Base-by-base conservation (phyloP, 352 stramenopile genomes). In the Globisporangium acanthophoron region DNA sequence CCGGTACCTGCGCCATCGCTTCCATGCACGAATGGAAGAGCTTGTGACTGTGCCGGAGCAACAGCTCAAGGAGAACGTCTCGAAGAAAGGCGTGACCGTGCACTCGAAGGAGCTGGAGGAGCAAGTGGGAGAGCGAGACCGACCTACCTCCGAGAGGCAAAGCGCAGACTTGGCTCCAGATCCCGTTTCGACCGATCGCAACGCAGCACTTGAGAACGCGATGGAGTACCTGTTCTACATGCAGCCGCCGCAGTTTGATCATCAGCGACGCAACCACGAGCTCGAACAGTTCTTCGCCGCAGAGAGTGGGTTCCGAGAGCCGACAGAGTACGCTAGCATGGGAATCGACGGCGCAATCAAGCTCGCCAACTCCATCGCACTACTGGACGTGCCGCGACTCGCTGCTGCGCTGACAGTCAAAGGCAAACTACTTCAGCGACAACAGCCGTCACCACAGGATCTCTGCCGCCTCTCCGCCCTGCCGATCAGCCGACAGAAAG, bases 141-240 rank as follows among this genome's bases (percentile, higher is more conserved):
- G 13, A 43, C 16, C 5, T 15, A 3, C 3, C 3, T 24, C n/a
- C 18, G 43, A 47, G 43, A 24, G 6, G 43, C 43, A 47, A 20
- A 47, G 43, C 12, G 43, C 16, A 20, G 43, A 47, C 43, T 7
- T 24, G 43, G 16, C 18, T 20, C 1, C 56, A 24, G 39, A 52
- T 6, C 35, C 43, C 35, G 27, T 48, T n/a, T 50, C 39, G 39
- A 41, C 47, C 18, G 63, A 59, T 61, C 65, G 65, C 41, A 70
- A 65, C 11, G 72, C 64, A 0, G 65, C 67, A 3, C 62, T 87
- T 1, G 80, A 91, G 39, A 79, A 69, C 9, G 74, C 76, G 0
- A 70, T 95, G 37, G 81, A 95, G 68, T 95, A 94, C 64, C 61
- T 95, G 20, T 95, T 95, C 44, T 95, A 92, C 29, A 35, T 70